These are phyloP conservation scores for Grosmannia serpens DNA, from an alignment of 2,329 filamentous ascomycete species.

Conservation along the genomic window DNA sequence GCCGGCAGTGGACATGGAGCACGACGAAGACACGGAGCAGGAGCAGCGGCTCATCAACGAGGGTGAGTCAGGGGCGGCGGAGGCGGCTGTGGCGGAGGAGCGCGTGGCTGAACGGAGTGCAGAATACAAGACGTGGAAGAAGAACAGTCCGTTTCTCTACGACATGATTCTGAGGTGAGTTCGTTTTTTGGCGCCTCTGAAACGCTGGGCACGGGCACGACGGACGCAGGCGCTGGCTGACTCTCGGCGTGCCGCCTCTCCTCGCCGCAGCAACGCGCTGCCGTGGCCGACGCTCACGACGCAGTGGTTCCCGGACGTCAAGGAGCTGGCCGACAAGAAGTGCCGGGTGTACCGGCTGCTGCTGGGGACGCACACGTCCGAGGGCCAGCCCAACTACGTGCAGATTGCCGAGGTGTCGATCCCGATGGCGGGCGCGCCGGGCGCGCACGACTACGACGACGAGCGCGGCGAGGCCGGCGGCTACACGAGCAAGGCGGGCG, in stretches of 20 bases:
- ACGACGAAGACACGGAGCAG: constrained; percentile 60
- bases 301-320: constrained; percentile 95
- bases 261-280: constrained; percentile 61
- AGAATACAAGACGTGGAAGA: constrained; percentile 99
- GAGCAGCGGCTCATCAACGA: constrained; percentile 91
- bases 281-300: constrained; percentile 97
- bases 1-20: constrained; percentile 32
- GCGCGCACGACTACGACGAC: constrained; percentile 79
- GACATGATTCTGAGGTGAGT: constrained; percentile 79
- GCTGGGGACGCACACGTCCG: constrained; percentile 88
- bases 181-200: constrained; percentile 5
- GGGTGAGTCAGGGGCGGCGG: constrained; percentile 33
- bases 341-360: constrained; percentile 80
- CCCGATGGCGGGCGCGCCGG: constrained; percentile 64
- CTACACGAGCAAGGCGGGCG: constrained; percentile 52
- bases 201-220: too few species aligned
- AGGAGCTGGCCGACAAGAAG: constrained; percentile 76
- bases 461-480: constrained; percentile 88
- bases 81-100: background rate
- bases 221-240: too few species aligned
- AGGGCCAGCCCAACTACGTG: constrained; percentile 75
- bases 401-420: constrained; percentile 93
- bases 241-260: background rate
- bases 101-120: background rate
- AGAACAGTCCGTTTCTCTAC: constrained; percentile 96